Evolutionary conservation across 129 eudicot genomes (phyloP).

Genomic region (Flaveria bidentis): DNA sequence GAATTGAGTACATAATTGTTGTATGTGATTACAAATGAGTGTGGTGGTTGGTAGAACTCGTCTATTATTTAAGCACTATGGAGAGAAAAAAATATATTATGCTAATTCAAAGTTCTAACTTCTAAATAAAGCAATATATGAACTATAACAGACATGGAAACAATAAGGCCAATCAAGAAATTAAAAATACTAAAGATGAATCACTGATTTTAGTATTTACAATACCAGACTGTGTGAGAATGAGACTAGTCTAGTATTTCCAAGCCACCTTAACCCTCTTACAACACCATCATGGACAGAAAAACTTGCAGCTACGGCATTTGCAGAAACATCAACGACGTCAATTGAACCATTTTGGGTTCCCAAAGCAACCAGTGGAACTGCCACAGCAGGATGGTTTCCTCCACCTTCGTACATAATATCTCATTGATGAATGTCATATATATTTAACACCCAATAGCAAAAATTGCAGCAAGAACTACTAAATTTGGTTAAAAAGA

Average conservation of each 20-base stretch:
- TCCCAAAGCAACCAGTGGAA: constrained; percentile 94
- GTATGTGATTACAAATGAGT: constrained; percentile 20
- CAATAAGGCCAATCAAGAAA: neutral
- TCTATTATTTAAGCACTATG: constrained; percentile 6
- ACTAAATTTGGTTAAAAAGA: neutral
- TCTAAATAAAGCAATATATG: neutral
- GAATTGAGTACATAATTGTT: constrained; percentile 31
- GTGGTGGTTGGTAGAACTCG: neutral
- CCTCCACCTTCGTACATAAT: constrained; percentile 79
- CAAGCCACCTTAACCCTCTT: constrained; percentile 97
- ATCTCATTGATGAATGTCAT: constrained; percentile 28
- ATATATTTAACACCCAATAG: constrained; percentile 16
- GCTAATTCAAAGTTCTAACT: neutral
- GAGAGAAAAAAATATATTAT: neutral
- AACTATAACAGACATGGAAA: neutral
- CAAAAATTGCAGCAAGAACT: neutral
- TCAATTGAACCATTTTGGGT: constrained; percentile 89
- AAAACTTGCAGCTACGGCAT: constrained; percentile 74
- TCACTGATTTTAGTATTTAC: constrained; percentile 10
- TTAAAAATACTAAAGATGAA: constrained; percentile 2
- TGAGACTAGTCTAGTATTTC: constrained; percentile 89
- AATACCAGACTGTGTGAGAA: constrained; percentile 47
- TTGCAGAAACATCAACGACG: constrained; percentile 83
- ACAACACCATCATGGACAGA: constrained; percentile 70
- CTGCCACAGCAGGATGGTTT: constrained; percentile 88